These are phyloP conservation scores for Termitomyces titanicus DNA, from an alignment of 768 basidiomycete species.

Conservation along the genomic window DNA sequence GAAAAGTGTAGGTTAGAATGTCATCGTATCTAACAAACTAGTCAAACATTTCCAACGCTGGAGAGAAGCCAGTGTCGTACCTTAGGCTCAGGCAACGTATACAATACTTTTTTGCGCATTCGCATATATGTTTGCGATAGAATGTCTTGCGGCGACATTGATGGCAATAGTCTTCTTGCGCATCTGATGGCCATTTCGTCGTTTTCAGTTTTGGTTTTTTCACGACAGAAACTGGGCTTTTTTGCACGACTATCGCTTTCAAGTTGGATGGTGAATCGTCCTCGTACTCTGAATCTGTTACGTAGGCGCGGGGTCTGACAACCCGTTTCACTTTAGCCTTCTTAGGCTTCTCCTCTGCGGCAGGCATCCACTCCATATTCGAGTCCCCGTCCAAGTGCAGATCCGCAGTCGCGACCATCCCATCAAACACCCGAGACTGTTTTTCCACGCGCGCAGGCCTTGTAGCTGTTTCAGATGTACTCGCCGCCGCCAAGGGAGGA, in stretches of 20 bases:
- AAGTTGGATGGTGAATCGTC: not conserved
- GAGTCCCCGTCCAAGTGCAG: not conserved
- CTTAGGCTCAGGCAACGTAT: conserved; percentile 16
- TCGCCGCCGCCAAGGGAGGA: not conserved
- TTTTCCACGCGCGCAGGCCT: not conserved
- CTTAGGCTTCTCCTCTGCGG: not conserved
- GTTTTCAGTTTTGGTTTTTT: not conserved
- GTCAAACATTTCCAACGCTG: not conserved
- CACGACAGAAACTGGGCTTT: not conserved
- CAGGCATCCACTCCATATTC: not conserved
- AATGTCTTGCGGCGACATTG: conserved; percentile 14
- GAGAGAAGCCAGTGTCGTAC: conserved; percentile 4
- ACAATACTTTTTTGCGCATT: conserved; percentile 15
- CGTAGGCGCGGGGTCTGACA: not conserved
- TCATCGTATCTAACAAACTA: conserved; percentile 11
- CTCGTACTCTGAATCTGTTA: not conserved
- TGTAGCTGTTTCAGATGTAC: not conserved
- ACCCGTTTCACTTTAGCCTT: not conserved
- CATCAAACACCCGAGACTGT: not conserved
- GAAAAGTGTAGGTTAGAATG: conserved; percentile 16
- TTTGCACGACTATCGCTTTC: not conserved
- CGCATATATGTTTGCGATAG: conserved; percentile 11
- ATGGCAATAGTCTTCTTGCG: conserved; percentile 17
- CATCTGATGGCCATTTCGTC: conserved; percentile 8
- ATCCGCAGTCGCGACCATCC: not conserved